Base-by-base conservation (phyloP, 768 basidiomycete species). In the Collybiopsis confluens region DNA sequence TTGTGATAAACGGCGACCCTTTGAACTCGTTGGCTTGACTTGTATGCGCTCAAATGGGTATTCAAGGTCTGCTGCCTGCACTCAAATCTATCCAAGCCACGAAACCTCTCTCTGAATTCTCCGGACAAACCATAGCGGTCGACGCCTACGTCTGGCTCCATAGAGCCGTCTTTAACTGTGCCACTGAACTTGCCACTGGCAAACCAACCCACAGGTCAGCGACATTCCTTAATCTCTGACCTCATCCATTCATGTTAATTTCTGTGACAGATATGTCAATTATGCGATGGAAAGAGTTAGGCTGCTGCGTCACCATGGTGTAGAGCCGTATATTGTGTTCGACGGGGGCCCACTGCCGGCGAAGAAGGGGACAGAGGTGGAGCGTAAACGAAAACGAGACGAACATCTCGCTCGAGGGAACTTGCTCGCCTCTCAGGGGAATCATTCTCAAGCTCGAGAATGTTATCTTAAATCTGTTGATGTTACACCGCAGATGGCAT, bases 141-240 rank as follows among this genome's bases (percentile, higher is more conserved):
- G 96, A 98, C 72, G 95, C 86, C 38, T 99, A 99, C 67, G 94
- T 93, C 54, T 94, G 92, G 92, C 73, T 95, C 36, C 92, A 94
- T 63, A 82, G 86, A 61, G 96, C 94, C 7, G 83, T 90, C 6
- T 93, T 90, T 65, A 77, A 88, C 1, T 99, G 97, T 71, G 89
- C 96, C 43, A 82, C 88, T 10, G 93, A 98, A 57, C 70, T 99
- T 41, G 94, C 92, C 10, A 90, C 85, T 0, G 93, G 93, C 15
- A 87, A 83, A 67, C 72, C 68, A 52, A 96, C 95, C 0, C 82
- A 80, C 54, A 95, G 86, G 94, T 96, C 62, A 73, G 87, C 73
- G 28, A 51, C 54, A 45, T 33, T 23, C 42, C 30, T n/a, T 8
- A 44, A 15, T 20, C 10, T 42, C 37, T 20, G 18, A 7, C n/a